These are phyloP conservation scores for Blastobotrys illinoisensis DNA, from an alignment of 1,139 yeast species.

Conservation along the genomic window DNA sequence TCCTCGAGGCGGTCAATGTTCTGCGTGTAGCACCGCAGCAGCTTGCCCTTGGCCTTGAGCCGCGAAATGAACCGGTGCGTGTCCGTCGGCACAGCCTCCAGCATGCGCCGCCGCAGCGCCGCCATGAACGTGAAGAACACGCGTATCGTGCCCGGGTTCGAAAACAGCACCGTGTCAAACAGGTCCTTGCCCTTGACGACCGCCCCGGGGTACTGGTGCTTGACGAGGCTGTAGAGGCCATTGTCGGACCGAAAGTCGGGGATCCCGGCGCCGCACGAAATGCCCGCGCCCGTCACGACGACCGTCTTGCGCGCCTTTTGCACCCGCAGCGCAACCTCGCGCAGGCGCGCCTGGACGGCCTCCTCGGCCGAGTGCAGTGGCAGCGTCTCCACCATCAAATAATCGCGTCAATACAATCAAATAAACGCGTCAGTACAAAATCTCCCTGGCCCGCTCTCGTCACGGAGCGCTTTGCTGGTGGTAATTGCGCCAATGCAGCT, in stretches of 20 bases:
- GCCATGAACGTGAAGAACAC: constrained; percentile 82
- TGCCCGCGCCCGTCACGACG: constrained; percentile 83
- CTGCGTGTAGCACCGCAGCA: constrained; percentile 79
- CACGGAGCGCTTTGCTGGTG: not conserved
- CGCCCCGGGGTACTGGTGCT: constrained; percentile 54
- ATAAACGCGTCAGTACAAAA: no score
- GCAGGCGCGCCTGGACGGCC: constrained; percentile 6
- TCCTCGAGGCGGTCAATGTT: constrained; percentile 66
- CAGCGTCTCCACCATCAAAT: not conserved
- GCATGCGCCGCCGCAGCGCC: constrained; percentile 56
- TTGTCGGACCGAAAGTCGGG: constrained; percentile 87
- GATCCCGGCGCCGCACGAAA: constrained; percentile 92
- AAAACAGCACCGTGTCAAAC: constrained; percentile 77
- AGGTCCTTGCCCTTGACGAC: constrained; percentile 80
- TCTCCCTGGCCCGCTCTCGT: no score
- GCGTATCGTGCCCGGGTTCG: constrained; percentile 56
- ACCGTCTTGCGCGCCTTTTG: constrained; percentile 25
- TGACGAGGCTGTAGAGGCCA: constrained; percentile 76
- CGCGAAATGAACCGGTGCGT: constrained; percentile 74
- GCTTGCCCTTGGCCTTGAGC: constrained; percentile 58
- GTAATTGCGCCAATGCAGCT: not conserved
- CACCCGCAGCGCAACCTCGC: constrained; percentile 22
- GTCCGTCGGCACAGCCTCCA: constrained; percentile 68
- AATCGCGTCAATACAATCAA: not conserved
- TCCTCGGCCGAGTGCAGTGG: constrained; percentile 1